Evolutionary conservation across 164 flowering plant species (phyloP).

Genomic region (Kalanchoe fedtschenkoi): DNA sequence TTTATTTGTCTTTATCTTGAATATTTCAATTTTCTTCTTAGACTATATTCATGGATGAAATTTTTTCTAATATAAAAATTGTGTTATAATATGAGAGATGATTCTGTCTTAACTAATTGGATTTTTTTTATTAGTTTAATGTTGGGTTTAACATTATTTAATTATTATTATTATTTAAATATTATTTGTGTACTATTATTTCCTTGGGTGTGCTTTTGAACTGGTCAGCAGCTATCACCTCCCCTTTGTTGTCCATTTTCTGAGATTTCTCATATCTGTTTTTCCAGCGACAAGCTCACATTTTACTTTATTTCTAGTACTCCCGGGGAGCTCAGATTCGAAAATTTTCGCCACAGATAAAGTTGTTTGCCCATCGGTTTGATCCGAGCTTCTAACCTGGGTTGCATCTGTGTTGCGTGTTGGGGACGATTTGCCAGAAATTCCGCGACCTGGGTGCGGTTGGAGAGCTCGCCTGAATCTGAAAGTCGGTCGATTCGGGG

Average conservation of each 20-base stretch:
- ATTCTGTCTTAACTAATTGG: too few species aligned
- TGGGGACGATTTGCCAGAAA: neutral
- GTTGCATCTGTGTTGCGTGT: constrained; percentile 2
- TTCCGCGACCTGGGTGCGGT: neutral
- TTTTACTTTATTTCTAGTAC: constrained; percentile 1
- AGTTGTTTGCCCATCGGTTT: neutral
- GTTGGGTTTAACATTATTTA: neutral
- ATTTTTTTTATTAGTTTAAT: neutral
- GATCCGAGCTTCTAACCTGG: neutral
- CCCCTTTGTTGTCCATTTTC: neutral
- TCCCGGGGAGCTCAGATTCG: neutral
- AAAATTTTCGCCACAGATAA: neutral
- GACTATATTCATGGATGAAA: too few species aligned
- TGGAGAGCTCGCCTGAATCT: neutral
- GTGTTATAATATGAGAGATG: too few species aligned
- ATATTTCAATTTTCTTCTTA: too few species aligned
- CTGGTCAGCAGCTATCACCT: constrained; percentile 3
- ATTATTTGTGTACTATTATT: neutral
- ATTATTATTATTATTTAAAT: too few species aligned
- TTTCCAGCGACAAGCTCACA: neutral
- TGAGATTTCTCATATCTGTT: neutral
- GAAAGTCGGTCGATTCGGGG: neutral
- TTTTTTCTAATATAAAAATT: too few species aligned
- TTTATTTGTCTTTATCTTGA: too few species aligned
- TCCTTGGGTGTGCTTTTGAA: neutral